Conservation (phyloP, 305 asterid genomes). For the Euphrasia arctica region DNA sequence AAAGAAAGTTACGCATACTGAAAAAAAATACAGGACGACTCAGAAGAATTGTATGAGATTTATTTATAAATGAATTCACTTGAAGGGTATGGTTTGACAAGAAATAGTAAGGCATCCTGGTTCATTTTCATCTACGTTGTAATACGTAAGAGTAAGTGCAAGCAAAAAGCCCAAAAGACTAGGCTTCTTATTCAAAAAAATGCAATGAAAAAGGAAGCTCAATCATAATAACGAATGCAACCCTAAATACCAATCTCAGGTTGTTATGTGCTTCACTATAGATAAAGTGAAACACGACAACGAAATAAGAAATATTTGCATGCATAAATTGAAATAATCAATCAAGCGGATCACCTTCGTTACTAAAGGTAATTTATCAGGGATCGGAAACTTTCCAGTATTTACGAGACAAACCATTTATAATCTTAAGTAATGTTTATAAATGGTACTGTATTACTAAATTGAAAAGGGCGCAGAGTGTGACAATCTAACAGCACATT, state of each 20-base stretch:
- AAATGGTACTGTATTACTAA: neutral
- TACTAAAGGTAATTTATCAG: neutral
- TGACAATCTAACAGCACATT: constrained; percentile 11
- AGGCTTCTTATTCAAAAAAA: constrained; percentile 2
- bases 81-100: neutral
- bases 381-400: neutral
- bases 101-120: neutral
- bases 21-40: neutral
- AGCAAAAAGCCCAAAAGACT: neutral
- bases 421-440: constrained; percentile 3
- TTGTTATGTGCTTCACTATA: constrained; percentile 1
- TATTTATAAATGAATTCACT: too few species aligned
- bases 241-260: neutral
- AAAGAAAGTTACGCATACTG: neutral
- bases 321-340: constrained; percentile 2
- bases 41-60: neutral
- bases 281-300: too few species aligned
- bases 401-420: constrained; percentile 6
- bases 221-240: neutral
- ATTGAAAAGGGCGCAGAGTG: constrained; percentile 1
- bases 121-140: constrained; percentile 5
- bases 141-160: neutral
- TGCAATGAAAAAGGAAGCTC: neutral
- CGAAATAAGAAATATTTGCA: neutral
- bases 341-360: neutral